Evolutionary conservation across 2,329 filamentous ascomycete species (phyloP), one percentile per base, ranked within the genome.

Genomic region (Tolypocladium endophyticum): DNA sequence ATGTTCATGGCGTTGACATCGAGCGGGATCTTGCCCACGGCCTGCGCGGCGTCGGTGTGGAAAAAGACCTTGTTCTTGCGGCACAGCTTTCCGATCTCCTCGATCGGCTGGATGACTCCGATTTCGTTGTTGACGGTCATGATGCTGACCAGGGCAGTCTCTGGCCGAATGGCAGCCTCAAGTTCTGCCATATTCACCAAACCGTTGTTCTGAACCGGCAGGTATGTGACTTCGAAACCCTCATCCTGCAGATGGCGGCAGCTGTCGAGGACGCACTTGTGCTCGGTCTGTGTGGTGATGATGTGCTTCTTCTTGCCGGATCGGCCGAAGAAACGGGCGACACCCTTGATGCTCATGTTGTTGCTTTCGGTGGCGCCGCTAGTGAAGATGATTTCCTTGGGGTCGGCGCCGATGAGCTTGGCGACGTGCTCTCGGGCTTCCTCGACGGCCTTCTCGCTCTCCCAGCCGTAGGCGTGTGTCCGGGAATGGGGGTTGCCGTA

Each of bases 111-210:
- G 61, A 99, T 95, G n/a, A 99, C 94, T 70, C 94, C 94, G 69
- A 99, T 97, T 77, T 99, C 94, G 74, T 99, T 99, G 80, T 99
- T 99, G 69, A 99, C 94, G 0, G 94, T 87, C 94, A 99, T 99
- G 74, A 99, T 90, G 71, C 92, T 97, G 74, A 97, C 92, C 36
- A 99, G 78, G 52, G 86, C 87, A 18, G 94, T 99, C 62, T 97
- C 92, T 0, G 92, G 92, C 62, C 89, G 86, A 63, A 99, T 95
- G 30, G 93, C 91, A 28, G 87, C 89, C 76, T 95, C 89, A 36
- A 99, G 83, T 66, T 94, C 85, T 50, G 89, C 82, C 79, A 99
- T 83, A 65, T 88, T 84, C 68, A 99, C 80, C 65, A 97, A 77
- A n/a, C 94, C 94, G 65, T 90, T 93, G 69, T 77, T 83, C 75